Evolutionary conservation across 2,329 filamentous ascomycete genomes (phyloP), one percentile per base, ranked within the genome.

Genomic region (Colletotrichum abscissum): DNA sequence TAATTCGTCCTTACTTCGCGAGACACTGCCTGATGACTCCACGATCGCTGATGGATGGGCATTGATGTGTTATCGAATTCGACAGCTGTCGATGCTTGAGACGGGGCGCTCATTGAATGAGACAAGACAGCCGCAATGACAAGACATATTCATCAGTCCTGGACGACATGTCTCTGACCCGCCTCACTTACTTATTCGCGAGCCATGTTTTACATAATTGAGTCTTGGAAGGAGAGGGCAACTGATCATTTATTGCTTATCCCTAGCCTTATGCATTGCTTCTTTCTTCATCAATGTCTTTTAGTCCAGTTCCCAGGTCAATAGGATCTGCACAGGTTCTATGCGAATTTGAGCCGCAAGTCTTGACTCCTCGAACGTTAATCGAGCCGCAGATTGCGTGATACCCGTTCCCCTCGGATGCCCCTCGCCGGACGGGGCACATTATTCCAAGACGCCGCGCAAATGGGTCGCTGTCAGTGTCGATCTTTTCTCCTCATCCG

Each of bases 341-440:
- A 2, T 42, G 38, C 5, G 38, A 42, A 26, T 8, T n/a, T 28
- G 30, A 72, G 66, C 70, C 70, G 59, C 66, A 28, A 42, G 7
- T 28, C 26, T 49, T 35, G 12, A 26, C 38, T 38, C 19, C 19
- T 19, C 49, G n/a, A 24, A 33, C 52, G 66, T 64, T 46, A n/a
- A 42, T 35, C 26, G 4, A 52, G 30, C 46, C 28, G 33, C 46
- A 55, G 42, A 70, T 70, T 73, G 67, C 70, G 70, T 70, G 70
- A 60, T 73, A 30, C 55, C 11, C 7, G 3, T 5, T 24, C 42
- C 59, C 24, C 22, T 46, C 42, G 70, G 66, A 65, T 70, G 11
- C 28, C 67, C 54, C 55, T 64, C 60, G 38, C 70, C 66, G 46
- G 8, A 49, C 42, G 30, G 5, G 30, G 16, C 42, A n/a, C 8